These are phyloP conservation scores for Colletotrichum tanaceti DNA, from an alignment of 2,329 filamentous ascomycete genomes.

Conservation along the genomic window DNA sequence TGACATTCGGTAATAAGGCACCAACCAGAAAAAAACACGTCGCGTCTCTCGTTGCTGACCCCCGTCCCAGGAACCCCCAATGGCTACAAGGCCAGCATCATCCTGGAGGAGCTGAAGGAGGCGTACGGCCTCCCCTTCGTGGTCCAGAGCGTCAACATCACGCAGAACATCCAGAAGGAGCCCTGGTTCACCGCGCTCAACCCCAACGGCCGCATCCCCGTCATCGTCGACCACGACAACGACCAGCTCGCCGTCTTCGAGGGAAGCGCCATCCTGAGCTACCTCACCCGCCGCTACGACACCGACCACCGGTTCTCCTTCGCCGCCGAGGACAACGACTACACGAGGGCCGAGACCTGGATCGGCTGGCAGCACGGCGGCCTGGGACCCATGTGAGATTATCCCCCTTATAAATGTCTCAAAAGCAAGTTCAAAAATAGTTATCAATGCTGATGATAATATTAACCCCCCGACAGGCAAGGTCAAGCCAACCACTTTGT, in stretches of 20 bases:
- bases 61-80: slow-evolving; percentile 60
- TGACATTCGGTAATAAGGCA: slow-evolving; percentile 66
- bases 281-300: slow-evolving; percentile 80
- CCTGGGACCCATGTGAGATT: slow-evolving; percentile 69
- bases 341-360: slow-evolving; percentile 58
- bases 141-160: slow-evolving; percentile 68
- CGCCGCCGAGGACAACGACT: slow-evolving; percentile 52
- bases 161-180: slow-evolving; percentile 73
- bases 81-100: slow-evolving; percentile 67
- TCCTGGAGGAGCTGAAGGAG: slow-evolving; percentile 75
- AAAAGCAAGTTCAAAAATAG: too few species aligned
- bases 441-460: background rate
- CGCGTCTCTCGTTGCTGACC: slow-evolving; percentile 27
- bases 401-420: too few species aligned
- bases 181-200: slow-evolving; percentile 72
- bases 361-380: slow-evolving; percentile 80
- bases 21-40: too few species aligned
- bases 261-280: slow-evolving; percentile 77
- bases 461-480: slow-evolving; percentile 63
- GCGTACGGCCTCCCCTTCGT: slow-evolving; percentile 67
- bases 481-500: slow-evolving; percentile 82
- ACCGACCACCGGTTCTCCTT: slow-evolving; percentile 59
- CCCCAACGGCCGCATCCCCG: slow-evolving; percentile 75
- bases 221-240: slow-evolving; percentile 74
- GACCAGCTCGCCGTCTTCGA: slow-evolving; percentile 76